These are phyloP conservation scores for Mycogone perniciosa DNA, from an alignment of 2,329 filamentous ascomycete species.

Conservation along the genomic window DNA sequence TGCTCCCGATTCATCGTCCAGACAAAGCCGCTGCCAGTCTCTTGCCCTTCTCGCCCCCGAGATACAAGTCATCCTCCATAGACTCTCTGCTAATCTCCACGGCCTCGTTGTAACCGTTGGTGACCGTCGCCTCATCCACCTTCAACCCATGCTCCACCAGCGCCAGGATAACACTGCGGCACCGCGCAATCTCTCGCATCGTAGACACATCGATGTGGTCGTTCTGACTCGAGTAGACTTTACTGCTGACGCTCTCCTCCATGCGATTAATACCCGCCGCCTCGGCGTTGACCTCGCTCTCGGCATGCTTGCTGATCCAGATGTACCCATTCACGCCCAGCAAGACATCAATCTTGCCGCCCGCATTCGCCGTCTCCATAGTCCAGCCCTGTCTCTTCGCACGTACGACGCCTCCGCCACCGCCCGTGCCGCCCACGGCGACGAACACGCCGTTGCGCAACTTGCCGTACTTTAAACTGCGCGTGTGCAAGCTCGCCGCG, in stretches of 20 bases:
- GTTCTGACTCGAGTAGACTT: constrained; percentile 93
- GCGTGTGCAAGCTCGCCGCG: constrained; percentile 79
- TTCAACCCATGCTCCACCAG: constrained; percentile 75
- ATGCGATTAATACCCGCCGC: constrained; percentile 68
- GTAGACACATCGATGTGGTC: constrained; percentile 72
- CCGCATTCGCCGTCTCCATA: constrained; percentile 50
- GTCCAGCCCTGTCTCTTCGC: constrained; percentile 85
- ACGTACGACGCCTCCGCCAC: constrained; percentile 79
- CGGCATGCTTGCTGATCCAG: constrained; percentile 83
- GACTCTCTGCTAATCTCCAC: constrained; percentile 65
- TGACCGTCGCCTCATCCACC: constrained; percentile 87
- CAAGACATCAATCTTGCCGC: constrained; percentile 71
- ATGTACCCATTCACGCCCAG: constrained; percentile 96
- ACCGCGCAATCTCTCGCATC: constrained; percentile 78
- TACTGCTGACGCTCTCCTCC: constrained; percentile 78
- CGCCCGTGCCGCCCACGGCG: constrained; percentile 72
- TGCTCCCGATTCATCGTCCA: constrained; percentile 16
- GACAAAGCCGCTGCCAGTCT: constrained; percentile 39
- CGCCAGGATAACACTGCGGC: constrained; percentile 74
- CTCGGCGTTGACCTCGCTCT: constrained; percentile 46
- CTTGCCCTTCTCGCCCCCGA: constrained; percentile 52
- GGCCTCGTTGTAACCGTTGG: constrained; percentile 73
- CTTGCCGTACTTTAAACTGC: constrained; percentile 90
- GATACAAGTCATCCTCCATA: constrained; percentile 52
- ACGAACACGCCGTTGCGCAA: constrained; percentile 88